Conservation (phyloP, 2,329 filamentous ascomycete genomes). For the Huntiella bhutanensis region DNA sequence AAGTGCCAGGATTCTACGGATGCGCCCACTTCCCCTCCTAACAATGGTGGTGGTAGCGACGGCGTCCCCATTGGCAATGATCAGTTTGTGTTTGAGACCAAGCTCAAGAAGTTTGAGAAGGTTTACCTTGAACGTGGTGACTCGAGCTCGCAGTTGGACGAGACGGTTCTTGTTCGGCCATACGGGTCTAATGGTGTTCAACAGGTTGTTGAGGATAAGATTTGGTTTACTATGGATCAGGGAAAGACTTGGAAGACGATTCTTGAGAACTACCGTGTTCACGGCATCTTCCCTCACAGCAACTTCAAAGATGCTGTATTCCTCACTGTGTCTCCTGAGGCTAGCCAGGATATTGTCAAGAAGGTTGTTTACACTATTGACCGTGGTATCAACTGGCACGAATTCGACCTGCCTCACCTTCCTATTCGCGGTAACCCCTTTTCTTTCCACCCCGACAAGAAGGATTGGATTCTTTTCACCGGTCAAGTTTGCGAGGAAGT, state of each 20-base stretch:
- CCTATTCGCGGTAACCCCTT: slow-evolving; percentile 28
- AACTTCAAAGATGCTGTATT: slow-evolving; percentile 75
- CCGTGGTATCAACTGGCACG: slow-evolving; percentile 52
- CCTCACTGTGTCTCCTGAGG: slow-evolving; percentile 46
- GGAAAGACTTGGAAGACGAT: slow-evolving; percentile 67
- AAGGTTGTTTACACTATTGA: slow-evolving; percentile 64
- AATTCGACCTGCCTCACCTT: slow-evolving; percentile 50
- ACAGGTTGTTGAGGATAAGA: slow-evolving; percentile 27
- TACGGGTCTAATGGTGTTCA: slow-evolving; percentile 18
- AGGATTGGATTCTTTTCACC: slow-evolving; percentile 85
- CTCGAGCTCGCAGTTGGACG: slow-evolving; percentile 44
- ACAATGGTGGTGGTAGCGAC: slow-evolving; percentile 14
- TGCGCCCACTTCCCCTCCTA: slow-evolving; percentile 24
- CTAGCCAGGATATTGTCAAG: slow-evolving; percentile 21
- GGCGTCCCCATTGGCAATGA: slow-evolving; percentile 41
- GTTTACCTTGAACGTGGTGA: slow-evolving; percentile 65
- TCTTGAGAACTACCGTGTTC: slow-evolving; percentile 50
- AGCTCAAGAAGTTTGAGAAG: slow-evolving; percentile 32
- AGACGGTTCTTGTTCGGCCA: slow-evolving; percentile 45
- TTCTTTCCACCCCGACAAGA: slow-evolving; percentile 66
- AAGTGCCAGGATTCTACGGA: slow-evolving; percentile 43
- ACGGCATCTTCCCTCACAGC: slow-evolving; percentile 54
- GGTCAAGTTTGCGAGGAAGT: slow-evolving; percentile 48
- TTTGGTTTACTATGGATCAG: slow-evolving; percentile 66
- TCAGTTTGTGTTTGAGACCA: slow-evolving; percentile 42